Conservation (phyloP, 192 early-diverging fungal genomes). For the Pilaira anomala region DNA sequence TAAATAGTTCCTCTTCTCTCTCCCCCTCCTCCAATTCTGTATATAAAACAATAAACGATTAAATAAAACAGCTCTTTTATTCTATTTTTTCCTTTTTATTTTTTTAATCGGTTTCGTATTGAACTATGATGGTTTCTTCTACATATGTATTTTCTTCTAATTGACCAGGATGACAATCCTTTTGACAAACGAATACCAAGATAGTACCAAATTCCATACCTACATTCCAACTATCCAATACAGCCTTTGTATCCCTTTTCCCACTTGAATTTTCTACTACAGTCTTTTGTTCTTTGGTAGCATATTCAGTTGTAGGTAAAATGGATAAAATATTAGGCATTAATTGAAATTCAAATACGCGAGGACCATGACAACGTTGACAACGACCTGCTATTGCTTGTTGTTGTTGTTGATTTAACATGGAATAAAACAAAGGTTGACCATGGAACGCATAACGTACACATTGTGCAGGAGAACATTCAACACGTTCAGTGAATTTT, state of each 20-base stretch:
- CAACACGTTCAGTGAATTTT: slow-evolving; percentile 69
- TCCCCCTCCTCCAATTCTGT: too few species aligned
- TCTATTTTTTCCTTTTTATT: background rate
- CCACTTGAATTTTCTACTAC: slow-evolving; percentile 36
- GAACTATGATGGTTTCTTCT: slow-evolving; percentile 60
- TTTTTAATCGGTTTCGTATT: slow-evolving; percentile 45
- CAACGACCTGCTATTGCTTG: slow-evolving; percentile 49
- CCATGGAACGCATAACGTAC: slow-evolving; percentile 76
- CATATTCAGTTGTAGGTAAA: slow-evolving; percentile 60
- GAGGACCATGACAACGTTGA: slow-evolving; percentile 55
- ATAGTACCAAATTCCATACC: slow-evolving; percentile 93
- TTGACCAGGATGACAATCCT: slow-evolving; percentile 63
- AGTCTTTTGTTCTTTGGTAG: slow-evolving; percentile 31
- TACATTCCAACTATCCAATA: slow-evolving; percentile 52
- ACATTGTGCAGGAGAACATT: slow-evolving; percentile 78
- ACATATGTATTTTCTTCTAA: slow-evolving; percentile 46
- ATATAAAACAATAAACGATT: too few species aligned
- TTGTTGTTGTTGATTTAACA: slow-evolving; percentile 11
- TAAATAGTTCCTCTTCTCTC: too few species aligned
- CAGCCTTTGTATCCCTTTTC: slow-evolving; percentile 32
- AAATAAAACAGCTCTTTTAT: too few species aligned
- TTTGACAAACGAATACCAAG: slow-evolving; percentile 73
- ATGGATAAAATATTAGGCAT: slow-evolving; percentile 83
- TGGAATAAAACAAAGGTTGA: slow-evolving; percentile 61
- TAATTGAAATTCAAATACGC: slow-evolving; percentile 88